Percentiles rank a stretch among this genome's conserved stretches.
Evolutionary conservation across 345 rosid species (phyloP).

Genomic region (Lepidium sativum): DNA sequence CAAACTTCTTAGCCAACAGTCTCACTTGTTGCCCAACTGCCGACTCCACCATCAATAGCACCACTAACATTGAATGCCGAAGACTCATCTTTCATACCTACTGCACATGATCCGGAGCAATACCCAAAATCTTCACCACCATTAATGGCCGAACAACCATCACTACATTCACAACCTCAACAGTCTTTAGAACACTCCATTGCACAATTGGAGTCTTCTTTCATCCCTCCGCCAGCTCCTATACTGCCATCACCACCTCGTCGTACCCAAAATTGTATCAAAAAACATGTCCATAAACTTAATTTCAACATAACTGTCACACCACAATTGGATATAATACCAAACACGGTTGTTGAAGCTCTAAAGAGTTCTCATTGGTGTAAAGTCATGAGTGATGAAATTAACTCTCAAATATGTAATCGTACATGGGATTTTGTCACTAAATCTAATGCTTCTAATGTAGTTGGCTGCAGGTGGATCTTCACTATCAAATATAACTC

Average conservation of each 20-base stretch:
- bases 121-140: too few relatives aligned
- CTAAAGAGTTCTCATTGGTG: not conserved
- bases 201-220: too few relatives aligned
- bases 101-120: too few relatives aligned
- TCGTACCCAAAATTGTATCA: not conserved
- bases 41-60: too few relatives aligned
- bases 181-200: too few relatives aligned
- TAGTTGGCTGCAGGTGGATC: not conserved
- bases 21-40: too few relatives aligned
- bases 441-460: not conserved
- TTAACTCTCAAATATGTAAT: not conserved
- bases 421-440: not conserved
- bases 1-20: too few relatives aligned
- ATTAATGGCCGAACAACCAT: too few relatives aligned
- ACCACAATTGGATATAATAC: rapidly evolving
- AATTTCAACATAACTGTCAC: not conserved
- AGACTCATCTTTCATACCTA: too few relatives aligned
- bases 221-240: not conserved
- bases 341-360: not conserved
- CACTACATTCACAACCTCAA: too few relatives aligned
- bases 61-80: too few relatives aligned
- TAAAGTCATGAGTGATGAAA: not conserved
- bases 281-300: not conserved
- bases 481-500: not conserved
- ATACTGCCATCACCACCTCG: too few relatives aligned